Conservation (phyloP, 2,329 filamentous ascomycete genomes). For the Mycosphaerella sp. region DNA sequence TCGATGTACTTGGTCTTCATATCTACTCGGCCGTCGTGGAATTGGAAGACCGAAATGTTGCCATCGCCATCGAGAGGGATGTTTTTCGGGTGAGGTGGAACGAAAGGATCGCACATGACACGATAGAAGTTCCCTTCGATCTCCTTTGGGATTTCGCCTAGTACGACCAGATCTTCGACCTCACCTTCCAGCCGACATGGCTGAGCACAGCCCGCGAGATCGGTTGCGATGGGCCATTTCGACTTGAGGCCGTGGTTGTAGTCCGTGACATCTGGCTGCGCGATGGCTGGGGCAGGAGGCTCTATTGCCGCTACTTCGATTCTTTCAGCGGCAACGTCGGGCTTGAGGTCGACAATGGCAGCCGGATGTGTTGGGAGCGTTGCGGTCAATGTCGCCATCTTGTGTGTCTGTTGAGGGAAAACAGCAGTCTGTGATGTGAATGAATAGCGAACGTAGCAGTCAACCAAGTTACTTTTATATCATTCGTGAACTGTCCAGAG, state of each 20-base stretch:
- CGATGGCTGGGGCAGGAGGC: not conserved
- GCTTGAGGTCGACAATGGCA: not conserved
- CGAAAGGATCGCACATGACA: conserved; percentile 49
- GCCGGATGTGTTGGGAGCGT: not conserved
- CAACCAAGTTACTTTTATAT: not conserved
- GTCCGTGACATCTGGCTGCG: not conserved
- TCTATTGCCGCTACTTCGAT: not conserved
- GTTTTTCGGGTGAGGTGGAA: conserved; percentile 53
- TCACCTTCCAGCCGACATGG: conserved; percentile 41
- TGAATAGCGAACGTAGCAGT: no score
- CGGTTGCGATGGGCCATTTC: conserved; percentile 18
- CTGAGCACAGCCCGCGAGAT: conserved; percentile 21
- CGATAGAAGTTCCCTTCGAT: conserved; percentile 38
- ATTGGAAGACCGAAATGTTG: conserved; percentile 39
- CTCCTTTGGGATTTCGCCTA: conserved; percentile 29
- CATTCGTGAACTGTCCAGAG: not conserved
- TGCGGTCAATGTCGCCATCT: not conserved
- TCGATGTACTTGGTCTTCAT: conserved; percentile 41
- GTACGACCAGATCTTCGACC: conserved; percentile 29
- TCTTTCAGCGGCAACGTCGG: not conserved
- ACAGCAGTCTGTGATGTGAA: not conserved
- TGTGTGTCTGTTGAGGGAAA: not conserved
- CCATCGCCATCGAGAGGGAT: conserved; percentile 45
- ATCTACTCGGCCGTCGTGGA: conserved; percentile 39
- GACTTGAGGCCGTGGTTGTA: conserved; percentile 9